Base-by-base conservation (phyloP, 805 yeast genomes). In the Ogataea pilisensis region DNA sequence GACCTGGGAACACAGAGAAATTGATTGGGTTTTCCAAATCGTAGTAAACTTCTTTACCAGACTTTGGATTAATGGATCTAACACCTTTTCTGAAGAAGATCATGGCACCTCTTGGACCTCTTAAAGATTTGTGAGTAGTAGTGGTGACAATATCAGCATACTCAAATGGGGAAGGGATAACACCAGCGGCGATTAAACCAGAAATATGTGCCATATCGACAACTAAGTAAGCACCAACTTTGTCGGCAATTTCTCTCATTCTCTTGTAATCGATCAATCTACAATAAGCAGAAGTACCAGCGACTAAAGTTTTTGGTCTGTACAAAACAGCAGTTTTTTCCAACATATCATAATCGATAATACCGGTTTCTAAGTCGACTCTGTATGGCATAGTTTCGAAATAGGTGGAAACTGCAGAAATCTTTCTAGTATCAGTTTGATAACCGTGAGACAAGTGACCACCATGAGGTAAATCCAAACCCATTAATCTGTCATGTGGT, bases 71-170 rank as follows among this genome's bases (percentile, higher is more conserved):
- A 51, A 80, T 78, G 52, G 81, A 78, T 70, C 95, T 81, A 43
- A 87, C 78, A 55, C 98, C 98, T 72, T 85, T 87, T 76, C 98
- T 84, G 78, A 79, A 91, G 74, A 91, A 91, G 62, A 91, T 91
- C 89, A 91, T 84, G 36, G 99, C 95, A 64, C 98, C 99, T 72
- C 99, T 82, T 65, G 99, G 99, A 33, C 99, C 99, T 73, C 99
- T 85, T 60, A 91, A 78, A 16, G 97, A 89, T 71, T 91, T 91
- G 73, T 91, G 99, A 30, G 97, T 89, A 40, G 99, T 91, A 49
- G 98, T 91, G 49, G 99, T 91, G 61, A 91, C 98, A 55, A 91
- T 86, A 69, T 91, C 99, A 42, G 96, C 85, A 66, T 83, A 79
- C 58, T 82, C 83, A 70, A 91, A 91, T 44, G 99, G 99, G 30